Conservation (phyloP, 805 yeast genomes). For the Kluyveromyces dobzhanskii region DNA sequence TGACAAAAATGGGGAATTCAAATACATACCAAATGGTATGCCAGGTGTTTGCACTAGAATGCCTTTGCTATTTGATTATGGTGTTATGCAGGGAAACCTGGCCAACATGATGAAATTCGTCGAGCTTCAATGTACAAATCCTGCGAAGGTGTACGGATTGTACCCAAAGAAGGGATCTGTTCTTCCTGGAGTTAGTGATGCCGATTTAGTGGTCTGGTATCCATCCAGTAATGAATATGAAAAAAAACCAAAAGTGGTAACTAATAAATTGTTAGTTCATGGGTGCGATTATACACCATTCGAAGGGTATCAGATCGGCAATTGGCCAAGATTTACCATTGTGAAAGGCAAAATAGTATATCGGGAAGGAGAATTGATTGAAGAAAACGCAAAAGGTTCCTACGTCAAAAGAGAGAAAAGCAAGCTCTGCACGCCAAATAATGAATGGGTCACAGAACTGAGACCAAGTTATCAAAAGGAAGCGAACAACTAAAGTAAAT, state of each 20-base stretch:
- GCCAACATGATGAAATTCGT: slow-evolving; percentile 35
- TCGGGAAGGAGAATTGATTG: slow-evolving; percentile 20
- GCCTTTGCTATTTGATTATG: slow-evolving; percentile 37
- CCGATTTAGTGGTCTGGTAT: slow-evolving; percentile 42
- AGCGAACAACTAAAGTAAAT: too few relatives aligned
- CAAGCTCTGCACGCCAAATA: slow-evolving; percentile 7
- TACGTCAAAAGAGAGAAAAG: slow-evolving; percentile 11
- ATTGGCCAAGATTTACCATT: slow-evolving; percentile 41
- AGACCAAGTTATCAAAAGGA: slow-evolving; percentile 8
- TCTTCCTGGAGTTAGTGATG: slow-evolving; percentile 38
- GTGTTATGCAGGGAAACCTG: slow-evolving; percentile 35
- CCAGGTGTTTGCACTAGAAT: slow-evolving; percentile 43
- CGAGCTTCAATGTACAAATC: slow-evolving; percentile 37
- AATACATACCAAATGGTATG: slow-evolving; percentile 40
- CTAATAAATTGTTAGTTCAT: slow-evolving; percentile 30
- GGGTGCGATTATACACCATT: slow-evolving; percentile 34
- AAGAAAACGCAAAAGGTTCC: slow-evolving; percentile 9
- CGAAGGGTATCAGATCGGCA: slow-evolving; percentile 33
- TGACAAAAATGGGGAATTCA: slow-evolving; percentile 30
- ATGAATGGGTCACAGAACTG: slow-evolving; percentile 9
- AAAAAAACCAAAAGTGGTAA: slow-evolving; percentile 10
- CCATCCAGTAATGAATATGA: slow-evolving; percentile 28
- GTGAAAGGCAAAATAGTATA: slow-evolving; percentile 32
- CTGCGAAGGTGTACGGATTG: slow-evolving; percentile 40
- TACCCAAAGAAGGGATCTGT: slow-evolving; percentile 35